Percentiles rank a stretch among this genome's conserved stretches.
These are phyloP conservation scores for Rhodotorula sp. DNA, from an alignment of 1,284 basidiomycete genomes.

Conservation along the genomic window DNA sequence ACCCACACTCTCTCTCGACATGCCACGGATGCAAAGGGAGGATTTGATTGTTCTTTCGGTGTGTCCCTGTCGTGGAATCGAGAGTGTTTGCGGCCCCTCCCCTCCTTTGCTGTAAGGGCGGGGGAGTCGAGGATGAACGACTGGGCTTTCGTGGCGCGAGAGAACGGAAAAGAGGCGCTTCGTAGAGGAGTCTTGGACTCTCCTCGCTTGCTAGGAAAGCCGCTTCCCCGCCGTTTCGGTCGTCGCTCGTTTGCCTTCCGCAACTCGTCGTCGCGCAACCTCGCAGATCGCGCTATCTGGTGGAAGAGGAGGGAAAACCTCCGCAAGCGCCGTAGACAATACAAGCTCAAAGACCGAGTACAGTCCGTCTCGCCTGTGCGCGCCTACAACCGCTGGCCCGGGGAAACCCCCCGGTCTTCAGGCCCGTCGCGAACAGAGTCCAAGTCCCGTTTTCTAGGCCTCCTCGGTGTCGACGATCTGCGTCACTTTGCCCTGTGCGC, in stretches of 20 bases:
- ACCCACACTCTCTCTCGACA: not conserved
- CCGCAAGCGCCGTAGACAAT: not conserved
- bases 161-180: not conserved
- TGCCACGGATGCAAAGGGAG: not conserved
- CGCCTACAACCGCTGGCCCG: not conserved
- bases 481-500: slow-evolving; percentile 68
- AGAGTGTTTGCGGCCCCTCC: too few species aligned
- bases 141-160: not conserved
- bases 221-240: not conserved
- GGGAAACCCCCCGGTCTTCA: not conserved
- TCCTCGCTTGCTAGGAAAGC: too few species aligned
- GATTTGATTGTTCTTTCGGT: not conserved
- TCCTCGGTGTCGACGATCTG: slow-evolving; percentile 62
- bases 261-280: not conserved
- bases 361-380: not conserved
- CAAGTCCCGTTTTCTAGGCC: not conserved
- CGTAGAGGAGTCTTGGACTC: not conserved
- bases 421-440: not conserved
- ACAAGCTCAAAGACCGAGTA: not conserved
- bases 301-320: not conserved
- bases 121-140: slow-evolving; percentile 2
- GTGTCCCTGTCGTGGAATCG: too few species aligned
- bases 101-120: not conserved
- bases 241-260: not conserved
- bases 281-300: too few species aligned